Evolutionary conservation across 2,329 filamentous ascomycete genomes (phyloP).

Genomic region (Lachnellula hyalina): DNA sequence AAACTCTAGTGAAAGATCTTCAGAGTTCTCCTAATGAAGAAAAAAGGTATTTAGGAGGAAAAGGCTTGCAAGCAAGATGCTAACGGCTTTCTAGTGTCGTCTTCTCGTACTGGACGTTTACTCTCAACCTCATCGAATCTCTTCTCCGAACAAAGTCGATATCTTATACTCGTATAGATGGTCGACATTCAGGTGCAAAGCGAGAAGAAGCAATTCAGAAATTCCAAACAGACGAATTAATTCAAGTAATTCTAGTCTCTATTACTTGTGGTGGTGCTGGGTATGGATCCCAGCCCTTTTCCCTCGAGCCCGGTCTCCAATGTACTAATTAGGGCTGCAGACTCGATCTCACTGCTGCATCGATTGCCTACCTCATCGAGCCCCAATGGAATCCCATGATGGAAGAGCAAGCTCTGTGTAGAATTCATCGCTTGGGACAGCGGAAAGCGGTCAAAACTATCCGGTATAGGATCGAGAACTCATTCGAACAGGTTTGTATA

Average conservation of each 20-base stretch:
- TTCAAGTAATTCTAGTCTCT: slow-evolving; percentile 43
- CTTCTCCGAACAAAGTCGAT: slow-evolving; percentile 36
- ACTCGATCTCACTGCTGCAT: slow-evolving; percentile 24
- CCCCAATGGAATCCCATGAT: slow-evolving; percentile 32
- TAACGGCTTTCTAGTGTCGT: slow-evolving; percentile 36
- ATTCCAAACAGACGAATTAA: slow-evolving; percentile 35
- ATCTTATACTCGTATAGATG: slow-evolving; percentile 40
- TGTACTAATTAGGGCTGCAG: neutral
- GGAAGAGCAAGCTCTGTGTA: slow-evolving; percentile 28
- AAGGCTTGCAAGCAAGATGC: slow-evolving; percentile 7
- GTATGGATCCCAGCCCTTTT: slow-evolving; percentile 29
- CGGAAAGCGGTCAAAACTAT: slow-evolving; percentile 19
- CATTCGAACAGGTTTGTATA: slow-evolving; percentile 21
- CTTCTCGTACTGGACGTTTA: slow-evolving; percentile 47
- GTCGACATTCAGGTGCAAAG: slow-evolving; percentile 39
- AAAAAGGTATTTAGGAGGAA: slow-evolving; percentile 32
- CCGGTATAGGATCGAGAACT: slow-evolving; percentile 25
- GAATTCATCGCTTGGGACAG: slow-evolving; percentile 27
- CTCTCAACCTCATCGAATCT: slow-evolving; percentile 40
- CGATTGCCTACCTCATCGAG: slow-evolving; percentile 26
- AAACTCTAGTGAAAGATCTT: slow-evolving; percentile 5
- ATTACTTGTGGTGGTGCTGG: slow-evolving; percentile 48
- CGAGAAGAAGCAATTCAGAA: slow-evolving; percentile 36
- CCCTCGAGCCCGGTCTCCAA: neutral
- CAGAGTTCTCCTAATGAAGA: slow-evolving; percentile 11